Evolutionary conservation across 1,139 yeast genomes (phyloP), one percentile per base, ranked within the genome.

Genomic region (Saccharomycopsis crataegensis): DNA sequence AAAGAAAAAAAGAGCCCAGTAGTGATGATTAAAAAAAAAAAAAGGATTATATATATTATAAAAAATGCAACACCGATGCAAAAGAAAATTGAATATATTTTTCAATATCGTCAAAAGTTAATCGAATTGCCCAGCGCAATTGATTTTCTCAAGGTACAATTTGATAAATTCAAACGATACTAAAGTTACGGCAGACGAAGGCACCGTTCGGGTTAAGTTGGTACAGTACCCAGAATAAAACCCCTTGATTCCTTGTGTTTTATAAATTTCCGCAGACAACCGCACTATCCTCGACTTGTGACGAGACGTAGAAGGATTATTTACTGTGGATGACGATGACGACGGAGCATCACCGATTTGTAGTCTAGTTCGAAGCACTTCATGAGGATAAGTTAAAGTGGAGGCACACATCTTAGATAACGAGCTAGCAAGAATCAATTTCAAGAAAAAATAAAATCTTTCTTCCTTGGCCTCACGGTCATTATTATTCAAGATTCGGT

Each of bases 331-430:
- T 6, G 62, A 59, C 28, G 63, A 61, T 49, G 62, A 59, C 28
- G 63, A 61, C 49, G 51, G 52, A 9, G 55, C 42, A 60, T 58
- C 47, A 52, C 62, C 66, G 59, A 86, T 79, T 70, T 93, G 99
- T 79, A 90, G 78, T 63, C 98, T 77, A 4, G 99, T 91, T 62
- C 99, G 78, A 50, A 94, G 74, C 45, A 93, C 93, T 67, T 93
- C 99, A 70, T 93, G 99, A 1, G 99, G 99, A 64, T 93, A 93
- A 0, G 99, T 91, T 53, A 89, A 75, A 2, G 90, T 76, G 52
- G 95, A 84, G 2, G 99, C 99, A 52, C 86, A 75, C 84, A 91
- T 86, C 66, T 93, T 93, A 6, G 96, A 86, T 9, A 83, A 63
- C 9, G 93, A 80, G 1, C 96, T 86, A 1, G 98, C 95, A 17